phyloP scores from a whole-genome alignment of 495 filamentous ascomycete genomes.

The Podospora australis region DNA sequence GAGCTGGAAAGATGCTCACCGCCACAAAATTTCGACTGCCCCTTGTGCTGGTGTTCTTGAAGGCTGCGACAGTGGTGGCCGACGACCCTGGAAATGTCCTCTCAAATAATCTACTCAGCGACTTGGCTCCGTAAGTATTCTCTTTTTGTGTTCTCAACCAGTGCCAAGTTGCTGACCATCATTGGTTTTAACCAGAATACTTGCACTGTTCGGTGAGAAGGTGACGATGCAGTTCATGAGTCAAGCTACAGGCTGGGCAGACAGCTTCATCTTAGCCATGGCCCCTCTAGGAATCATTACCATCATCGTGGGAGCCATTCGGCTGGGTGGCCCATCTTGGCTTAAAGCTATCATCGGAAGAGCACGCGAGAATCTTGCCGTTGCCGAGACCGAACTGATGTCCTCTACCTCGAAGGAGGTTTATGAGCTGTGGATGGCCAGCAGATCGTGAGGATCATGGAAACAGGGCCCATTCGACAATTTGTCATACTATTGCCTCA shows the following conservation, averaged over 20 bases:
- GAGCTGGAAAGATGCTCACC: too few species aligned
- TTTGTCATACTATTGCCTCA: constrained; percentile 4
- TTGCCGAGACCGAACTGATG: constrained; percentile 29
- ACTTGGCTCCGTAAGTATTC: constrained; percentile 28
- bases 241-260: constrained; percentile 40
- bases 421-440: constrained; percentile 32
- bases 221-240: constrained; percentile 55
- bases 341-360: constrained; percentile 47
- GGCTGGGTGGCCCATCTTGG: constrained; percentile 46
- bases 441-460: constrained; percentile 23
- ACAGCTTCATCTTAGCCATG: constrained; percentile 50
- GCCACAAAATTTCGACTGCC: too few species aligned
- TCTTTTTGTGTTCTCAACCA: not conserved
- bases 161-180: not conserved
- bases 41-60: not conserved
- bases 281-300: constrained; percentile 52
- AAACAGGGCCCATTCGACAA: constrained; percentile 9
- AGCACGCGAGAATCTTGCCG: constrained; percentile 26
- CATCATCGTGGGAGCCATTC: constrained; percentile 45
- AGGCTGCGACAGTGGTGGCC: not conserved
- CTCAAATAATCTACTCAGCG: constrained; percentile 42
- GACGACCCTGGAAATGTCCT: constrained; percentile 39
- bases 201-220: constrained; percentile 51
- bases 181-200: constrained; percentile 21
- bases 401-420: constrained; percentile 28